These are phyloP conservation scores for Aspergillus sp. DNA, from an alignment of 2,329 filamentous ascomycete genomes.

Conservation along the genomic window DNA sequence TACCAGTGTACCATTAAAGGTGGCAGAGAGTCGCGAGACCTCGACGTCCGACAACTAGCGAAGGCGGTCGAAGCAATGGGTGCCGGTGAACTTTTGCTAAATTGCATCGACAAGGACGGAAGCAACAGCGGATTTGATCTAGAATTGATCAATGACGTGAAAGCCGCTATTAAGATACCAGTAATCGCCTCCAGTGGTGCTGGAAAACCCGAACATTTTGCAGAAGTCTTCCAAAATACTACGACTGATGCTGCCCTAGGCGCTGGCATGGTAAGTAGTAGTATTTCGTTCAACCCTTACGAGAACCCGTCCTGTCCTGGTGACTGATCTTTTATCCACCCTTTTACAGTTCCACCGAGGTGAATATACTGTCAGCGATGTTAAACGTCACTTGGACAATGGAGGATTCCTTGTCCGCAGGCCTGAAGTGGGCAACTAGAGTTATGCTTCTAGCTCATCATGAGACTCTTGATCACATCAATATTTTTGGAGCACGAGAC, in stretches of 20 bases:
- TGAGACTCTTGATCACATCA: too few species aligned
- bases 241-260: slow-evolving; percentile 88
- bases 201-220: slow-evolving; percentile 82
- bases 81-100: slow-evolving; percentile 87
- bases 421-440: slow-evolving; percentile 58
- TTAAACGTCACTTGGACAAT: slow-evolving; percentile 77
- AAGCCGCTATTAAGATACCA: slow-evolving; percentile 81
- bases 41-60: slow-evolving; percentile 86
- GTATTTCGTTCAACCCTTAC: not conserved
- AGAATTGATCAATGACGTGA: slow-evolving; percentile 86
- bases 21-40: slow-evolving; percentile 87
- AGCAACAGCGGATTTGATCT: slow-evolving; percentile 93
- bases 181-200: slow-evolving; percentile 95
- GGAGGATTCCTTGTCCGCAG: slow-evolving; percentile 76
- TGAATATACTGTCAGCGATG: slow-evolving; percentile 91
- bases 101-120: slow-evolving; percentile 97
- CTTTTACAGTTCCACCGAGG: slow-evolving; percentile 74
- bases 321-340: slow-evolving; percentile 14
- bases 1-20: slow-evolving; percentile 98
- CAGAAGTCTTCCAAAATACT: slow-evolving; percentile 84
- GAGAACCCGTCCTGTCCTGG: not conserved
- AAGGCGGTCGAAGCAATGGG: slow-evolving; percentile 95
- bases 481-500: too few species aligned
- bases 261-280: slow-evolving; percentile 74
- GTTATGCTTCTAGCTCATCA: not conserved